phyloP scores from a whole-genome alignment of 192 early-diverging fungal genomes.

The Coemansia umbellata region DNA sequence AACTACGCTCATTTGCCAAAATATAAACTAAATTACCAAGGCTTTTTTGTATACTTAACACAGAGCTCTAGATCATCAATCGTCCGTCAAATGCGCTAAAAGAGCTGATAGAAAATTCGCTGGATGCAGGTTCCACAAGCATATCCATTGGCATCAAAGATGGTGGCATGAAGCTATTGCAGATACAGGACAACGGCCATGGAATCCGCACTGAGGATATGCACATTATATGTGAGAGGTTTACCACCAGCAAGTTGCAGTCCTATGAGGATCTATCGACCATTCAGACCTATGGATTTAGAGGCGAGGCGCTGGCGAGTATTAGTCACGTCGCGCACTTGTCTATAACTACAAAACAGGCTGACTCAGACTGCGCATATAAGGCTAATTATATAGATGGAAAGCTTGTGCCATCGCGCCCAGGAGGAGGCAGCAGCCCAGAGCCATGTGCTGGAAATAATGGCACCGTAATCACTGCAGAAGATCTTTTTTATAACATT shows the following conservation, averaged over 20 bases:
- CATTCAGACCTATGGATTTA: constrained; percentile 92
- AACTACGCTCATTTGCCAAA: no score
- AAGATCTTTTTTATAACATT: constrained; percentile 96
- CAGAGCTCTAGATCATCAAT: constrained; percentile 97
- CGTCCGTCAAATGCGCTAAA: constrained; percentile 94
- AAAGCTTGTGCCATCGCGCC: constrained; percentile 69
- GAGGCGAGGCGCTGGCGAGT: constrained; percentile 95
- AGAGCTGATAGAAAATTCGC: constrained; percentile 93
- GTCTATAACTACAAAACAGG: constrained; percentile 76
- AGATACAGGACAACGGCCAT: constrained; percentile 93
- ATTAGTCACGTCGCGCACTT: constrained; percentile 94
- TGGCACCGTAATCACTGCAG: constrained; percentile 90
- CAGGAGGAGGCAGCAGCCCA: constrained; percentile 71
- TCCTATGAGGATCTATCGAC: constrained; percentile 78
- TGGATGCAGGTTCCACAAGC: constrained; percentile 87
- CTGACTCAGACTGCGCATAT: constrained; percentile 71
- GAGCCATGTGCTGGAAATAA: constrained; percentile 94
- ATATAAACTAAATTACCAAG: no score
- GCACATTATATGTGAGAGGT: constrained; percentile 87
- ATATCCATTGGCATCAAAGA: constrained; percentile 84
- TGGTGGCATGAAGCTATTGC: constrained; percentile 89
- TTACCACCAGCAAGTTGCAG: constrained; percentile 90
- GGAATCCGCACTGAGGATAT: constrained; percentile 92
- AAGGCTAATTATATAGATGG: constrained; percentile 85
- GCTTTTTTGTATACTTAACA: no score